phyloP scores from a whole-genome alignment of 495 filamentous ascomycete genomes.

The Hyaloscypha hepaticicola region DNA sequence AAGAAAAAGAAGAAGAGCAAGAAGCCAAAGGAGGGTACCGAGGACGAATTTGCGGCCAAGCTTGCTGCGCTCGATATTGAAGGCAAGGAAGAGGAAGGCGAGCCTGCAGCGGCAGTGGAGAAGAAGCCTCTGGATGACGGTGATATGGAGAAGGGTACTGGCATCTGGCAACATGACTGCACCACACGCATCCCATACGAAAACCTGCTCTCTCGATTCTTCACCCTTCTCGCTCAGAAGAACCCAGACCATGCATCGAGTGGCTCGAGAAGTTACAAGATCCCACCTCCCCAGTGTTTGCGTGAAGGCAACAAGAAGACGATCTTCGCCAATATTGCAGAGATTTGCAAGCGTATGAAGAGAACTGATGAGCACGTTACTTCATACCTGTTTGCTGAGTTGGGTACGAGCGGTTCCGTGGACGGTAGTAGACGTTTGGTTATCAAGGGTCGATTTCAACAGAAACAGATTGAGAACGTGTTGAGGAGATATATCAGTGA shows the following conservation, averaged over 20 bases:
- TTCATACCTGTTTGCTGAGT: constrained; percentile 93
- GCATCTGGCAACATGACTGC: constrained; percentile 81
- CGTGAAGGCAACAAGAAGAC: constrained; percentile 99
- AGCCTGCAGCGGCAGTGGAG: constrained; percentile 43
- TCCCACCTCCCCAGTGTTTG: constrained; percentile 96
- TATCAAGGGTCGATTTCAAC: constrained; percentile 98
- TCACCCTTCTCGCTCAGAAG: constrained; percentile 83
- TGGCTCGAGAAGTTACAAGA: constrained; percentile 94
- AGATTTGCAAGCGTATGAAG: constrained; percentile 89
- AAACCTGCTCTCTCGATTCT: constrained; percentile 84
- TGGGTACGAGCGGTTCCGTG: constrained; percentile 92
- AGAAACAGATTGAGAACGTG: constrained; percentile 97
- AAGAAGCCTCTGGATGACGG: constrained; percentile 57
- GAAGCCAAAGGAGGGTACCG: constrained; percentile 61
- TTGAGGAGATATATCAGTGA: constrained; percentile 89
- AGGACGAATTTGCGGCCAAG: constrained; percentile 58
- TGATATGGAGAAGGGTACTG: constrained; percentile 86
- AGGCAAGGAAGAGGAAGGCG: constrained; percentile 67
- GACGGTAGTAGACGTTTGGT: constrained; percentile 91
- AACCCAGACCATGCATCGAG: constrained; percentile 90
- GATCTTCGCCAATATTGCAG: constrained; percentile 95
- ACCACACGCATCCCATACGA: constrained; percentile 78
- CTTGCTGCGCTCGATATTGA: constrained; percentile 75
- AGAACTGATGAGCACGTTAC: constrained; percentile 95
- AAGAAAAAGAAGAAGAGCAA: constrained; percentile 99